phyloP scores from a whole-genome alignment of 306 rosid species.

The Rosa rugosa region DNA sequence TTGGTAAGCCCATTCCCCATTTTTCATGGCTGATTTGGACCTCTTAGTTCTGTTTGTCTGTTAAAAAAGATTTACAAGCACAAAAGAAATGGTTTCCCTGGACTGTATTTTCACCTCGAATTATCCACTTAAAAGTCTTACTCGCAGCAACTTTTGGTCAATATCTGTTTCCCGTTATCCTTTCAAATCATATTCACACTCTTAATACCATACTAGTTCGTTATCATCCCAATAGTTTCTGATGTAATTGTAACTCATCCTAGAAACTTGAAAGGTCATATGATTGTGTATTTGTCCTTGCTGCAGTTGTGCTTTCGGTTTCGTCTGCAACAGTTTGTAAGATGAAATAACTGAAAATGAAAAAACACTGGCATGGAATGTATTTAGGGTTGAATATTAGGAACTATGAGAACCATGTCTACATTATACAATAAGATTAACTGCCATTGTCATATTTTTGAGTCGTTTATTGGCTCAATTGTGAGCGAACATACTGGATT shows the following conservation, averaged over 20 bases:
- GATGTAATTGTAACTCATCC: background rate
- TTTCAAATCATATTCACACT: too few relatives aligned
- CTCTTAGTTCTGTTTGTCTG: too few relatives aligned
- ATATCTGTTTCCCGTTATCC: too few relatives aligned
- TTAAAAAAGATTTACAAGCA: too few relatives aligned
- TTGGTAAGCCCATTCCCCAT: conserved; percentile 35
- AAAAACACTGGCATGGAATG: background rate
- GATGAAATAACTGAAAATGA: background rate
- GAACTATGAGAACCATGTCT: background rate
- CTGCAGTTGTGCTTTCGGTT: background rate
- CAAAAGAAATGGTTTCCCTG: background rate
- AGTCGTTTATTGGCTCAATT: background rate
- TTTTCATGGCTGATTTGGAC: background rate
- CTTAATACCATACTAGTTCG: too few relatives aligned
- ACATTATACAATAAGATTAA: too few relatives aligned
- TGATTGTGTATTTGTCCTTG: background rate
- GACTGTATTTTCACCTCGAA: too few relatives aligned
- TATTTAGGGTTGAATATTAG: background rate
- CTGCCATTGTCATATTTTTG: background rate
- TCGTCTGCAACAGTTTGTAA: background rate
- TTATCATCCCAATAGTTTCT: too few relatives aligned
- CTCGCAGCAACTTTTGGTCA: too few relatives aligned
- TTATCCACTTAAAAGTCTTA: too few relatives aligned
- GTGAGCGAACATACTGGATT: background rate
- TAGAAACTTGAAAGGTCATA: background rate